A percentile compares a stretch with the other conserved stretches of the same genome.
Conservation (phyloP, 805 yeast genomes). For the Lipomyces japonicus region DNA sequence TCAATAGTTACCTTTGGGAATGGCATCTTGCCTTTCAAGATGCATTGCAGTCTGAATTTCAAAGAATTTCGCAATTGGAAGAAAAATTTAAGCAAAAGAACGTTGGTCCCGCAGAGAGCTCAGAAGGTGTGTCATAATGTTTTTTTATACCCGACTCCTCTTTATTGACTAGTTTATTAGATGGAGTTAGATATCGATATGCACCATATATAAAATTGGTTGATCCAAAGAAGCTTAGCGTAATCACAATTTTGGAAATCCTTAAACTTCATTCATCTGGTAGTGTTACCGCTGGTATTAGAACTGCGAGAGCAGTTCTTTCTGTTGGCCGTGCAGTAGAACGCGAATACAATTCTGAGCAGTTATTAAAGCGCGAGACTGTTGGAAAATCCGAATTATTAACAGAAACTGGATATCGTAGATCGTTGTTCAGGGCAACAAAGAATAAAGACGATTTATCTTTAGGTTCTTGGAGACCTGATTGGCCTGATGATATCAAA, state of each 20-base stretch:
- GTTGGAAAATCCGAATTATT: not conserved
- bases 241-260: slow-evolving; percentile 77
- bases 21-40: slow-evolving; percentile 81
- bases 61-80: slow-evolving; percentile 40
- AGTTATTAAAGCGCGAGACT: slow-evolving; percentile 43
- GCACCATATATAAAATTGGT: slow-evolving; percentile 76
- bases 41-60: slow-evolving; percentile 61
- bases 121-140: too few relatives aligned
- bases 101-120: not conserved
- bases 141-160: slow-evolving; percentile 28
- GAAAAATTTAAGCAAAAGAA: not conserved
- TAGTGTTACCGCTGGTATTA: slow-evolving; percentile 71
- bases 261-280: slow-evolving; percentile 70
- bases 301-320: slow-evolving; percentile 76
- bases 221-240: slow-evolving; percentile 74
- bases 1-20: slow-evolving; percentile 72
- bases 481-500: slow-evolving; percentile 54
- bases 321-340: slow-evolving; percentile 83
- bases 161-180: slow-evolving; percentile 14
- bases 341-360: slow-evolving; percentile 72
- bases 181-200: slow-evolving; percentile 47
- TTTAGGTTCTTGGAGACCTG: slow-evolving; percentile 11
- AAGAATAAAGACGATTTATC: not conserved
- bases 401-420: slow-evolving; percentile 9
- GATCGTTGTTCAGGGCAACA: slow-evolving; percentile 7